Evolutionary conservation across 2,329 filamentous ascomycete species (phyloP).

Genomic region (Teratosphaeria pseudoeucalypti): DNA sequence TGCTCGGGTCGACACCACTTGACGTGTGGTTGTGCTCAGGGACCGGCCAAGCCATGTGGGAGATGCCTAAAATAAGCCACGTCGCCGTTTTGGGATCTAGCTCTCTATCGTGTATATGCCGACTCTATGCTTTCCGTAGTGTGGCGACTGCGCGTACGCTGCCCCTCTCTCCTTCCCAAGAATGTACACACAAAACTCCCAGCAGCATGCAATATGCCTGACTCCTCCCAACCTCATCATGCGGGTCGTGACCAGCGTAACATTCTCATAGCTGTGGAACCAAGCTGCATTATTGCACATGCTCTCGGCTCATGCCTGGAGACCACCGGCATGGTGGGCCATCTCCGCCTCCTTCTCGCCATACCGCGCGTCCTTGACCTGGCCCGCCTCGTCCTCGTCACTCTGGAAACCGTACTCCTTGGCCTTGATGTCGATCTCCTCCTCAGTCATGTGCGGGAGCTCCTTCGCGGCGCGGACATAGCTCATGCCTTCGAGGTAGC

Average conservation of each 20-base stretch:
- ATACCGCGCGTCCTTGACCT: conserved; percentile 10
- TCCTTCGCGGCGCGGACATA: conserved; percentile 28
- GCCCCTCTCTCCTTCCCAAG: neutral
- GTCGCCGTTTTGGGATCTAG: neutral
- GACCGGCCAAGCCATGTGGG: too few relatives aligned
- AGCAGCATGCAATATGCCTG: neutral
- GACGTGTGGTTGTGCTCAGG: too few relatives aligned
- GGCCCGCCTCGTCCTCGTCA: conserved; percentile 25
- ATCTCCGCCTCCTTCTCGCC: conserved; percentile 15
- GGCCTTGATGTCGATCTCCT: conserved; percentile 22
- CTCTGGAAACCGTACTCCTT: conserved; percentile 25
- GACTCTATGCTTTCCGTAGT: neutral
- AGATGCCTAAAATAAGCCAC: neutral
- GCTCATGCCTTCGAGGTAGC: conserved; percentile 21
- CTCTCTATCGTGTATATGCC: neutral
- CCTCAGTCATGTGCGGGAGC: conserved; percentile 24
- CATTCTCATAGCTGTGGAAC: neutral
- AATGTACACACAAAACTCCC: neutral
- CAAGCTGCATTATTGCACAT: neutral
- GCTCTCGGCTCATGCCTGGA: conserved; percentile 7
- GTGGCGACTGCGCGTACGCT: neutral
- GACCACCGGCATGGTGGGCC: conserved; percentile 5
- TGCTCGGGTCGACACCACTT: too few relatives aligned
- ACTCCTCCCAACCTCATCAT: neutral
- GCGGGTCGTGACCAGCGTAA: neutral